Evolutionary conservation across 768 basidiomycete genomes (phyloP), one percentile per base, ranked within the genome.

Genomic region (Auriscalpium microsporum): DNA sequence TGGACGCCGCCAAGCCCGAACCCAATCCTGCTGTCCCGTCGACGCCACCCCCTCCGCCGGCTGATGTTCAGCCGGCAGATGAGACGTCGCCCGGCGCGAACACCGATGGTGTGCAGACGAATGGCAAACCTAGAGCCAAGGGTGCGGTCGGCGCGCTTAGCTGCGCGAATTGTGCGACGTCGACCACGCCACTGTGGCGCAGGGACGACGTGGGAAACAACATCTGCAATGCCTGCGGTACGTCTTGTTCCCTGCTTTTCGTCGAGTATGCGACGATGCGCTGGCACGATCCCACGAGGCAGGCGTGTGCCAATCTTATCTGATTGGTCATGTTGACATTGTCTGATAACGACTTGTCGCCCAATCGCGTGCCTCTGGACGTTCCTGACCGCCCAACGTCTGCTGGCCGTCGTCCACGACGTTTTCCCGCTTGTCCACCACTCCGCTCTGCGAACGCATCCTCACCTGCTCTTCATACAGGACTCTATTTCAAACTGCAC

Each of bases 401-500:
- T 7, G 28, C 28, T 28, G 28, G 28, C 28, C 28, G 28, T 28
- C 28, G 28, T 28, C 28, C 7, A 4, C 28, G 28, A 28, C 28
- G 28, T 28, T 28, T 28, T 28, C 34, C 37, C 19, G 11, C 16
- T 16, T 37, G 90, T 92, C 72, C 67, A 90, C 81, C 28, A 48
- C 37, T 40, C 13, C 21, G 16, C 50, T 47, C 52, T 34, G 28
- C 55, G 23, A 59, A 61, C 65, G 64, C 67, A 54, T 42, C 63
- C 59, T 63, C 52, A 61, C 53, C 36, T 42, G 57, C 59, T 56
- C 60, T 40, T 13, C 58, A 52, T 52, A 21, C 65, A 97, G 95
- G 95, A 54, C 80, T 99, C 9, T 99, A 98, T 74, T 96, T 92
- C 79, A 98, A 99, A 72, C 80, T 99, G 11, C 96, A 99, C 74